Percentiles rank a stretch among this genome's conserved stretches.
Conservation (phyloP, 2,329 filamentous ascomycete species). For the Xylariales sp. region DNA sequence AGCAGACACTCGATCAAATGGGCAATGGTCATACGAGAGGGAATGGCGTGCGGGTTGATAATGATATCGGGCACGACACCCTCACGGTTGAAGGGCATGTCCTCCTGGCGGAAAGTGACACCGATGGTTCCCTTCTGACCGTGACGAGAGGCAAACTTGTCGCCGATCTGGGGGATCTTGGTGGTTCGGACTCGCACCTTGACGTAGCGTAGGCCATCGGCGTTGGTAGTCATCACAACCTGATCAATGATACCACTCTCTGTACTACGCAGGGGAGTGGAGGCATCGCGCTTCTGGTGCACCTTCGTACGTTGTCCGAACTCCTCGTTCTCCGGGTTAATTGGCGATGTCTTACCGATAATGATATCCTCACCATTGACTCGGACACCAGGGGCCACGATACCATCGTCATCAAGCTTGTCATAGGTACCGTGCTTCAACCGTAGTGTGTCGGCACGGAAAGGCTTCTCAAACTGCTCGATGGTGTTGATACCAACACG, state of each 20-base stretch:
- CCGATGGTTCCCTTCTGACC: constrained; percentile 99
- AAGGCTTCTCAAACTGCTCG: constrained; percentile 94
- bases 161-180: constrained; percentile 96
- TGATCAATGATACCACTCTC: constrained; percentile 96
- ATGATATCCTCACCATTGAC: constrained; percentile 98
- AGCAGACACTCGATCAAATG: constrained; percentile 99
- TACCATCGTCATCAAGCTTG: constrained; percentile 94
- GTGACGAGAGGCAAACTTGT: constrained; percentile 99
- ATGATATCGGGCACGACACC: constrained; percentile 93
- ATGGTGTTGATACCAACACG: constrained; percentile 89
- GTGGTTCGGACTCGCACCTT: constrained; percentile 97
- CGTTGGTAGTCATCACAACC: constrained; percentile 90
- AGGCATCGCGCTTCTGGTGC: constrained; percentile 92
- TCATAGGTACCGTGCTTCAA: constrained; percentile 96
- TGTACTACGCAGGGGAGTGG: constrained; percentile 88
- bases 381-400: constrained; percentile 88
- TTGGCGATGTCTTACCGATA: constrained; percentile 96
- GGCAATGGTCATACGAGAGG: constrained; percentile 99
- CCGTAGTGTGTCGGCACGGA: constrained; percentile 79
- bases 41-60: constrained; percentile 99
- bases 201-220: constrained; percentile 90
- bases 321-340: constrained; percentile 89
- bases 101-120: constrained; percentile 95
- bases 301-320: constrained; percentile 85
- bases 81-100: constrained; percentile 96